Base-by-base conservation (phyloP, 1,284 basidiomycete species). In the Amylostereum areolatum region DNA sequence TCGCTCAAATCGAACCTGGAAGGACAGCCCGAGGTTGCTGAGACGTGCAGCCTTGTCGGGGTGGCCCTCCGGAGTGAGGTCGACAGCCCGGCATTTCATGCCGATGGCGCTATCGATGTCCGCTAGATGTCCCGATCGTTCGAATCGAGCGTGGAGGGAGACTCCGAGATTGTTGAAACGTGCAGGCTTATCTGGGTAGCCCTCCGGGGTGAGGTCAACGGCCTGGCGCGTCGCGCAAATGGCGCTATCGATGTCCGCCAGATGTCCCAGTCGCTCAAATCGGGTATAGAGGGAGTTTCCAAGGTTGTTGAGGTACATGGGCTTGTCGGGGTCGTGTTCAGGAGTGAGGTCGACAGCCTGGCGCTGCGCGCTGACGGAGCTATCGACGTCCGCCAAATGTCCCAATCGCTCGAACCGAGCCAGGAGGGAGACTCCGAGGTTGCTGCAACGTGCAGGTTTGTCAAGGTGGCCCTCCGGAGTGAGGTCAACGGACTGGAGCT, bases 231-330 rank as follows among this genome's bases (percentile, higher is more conserved):
- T 12, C 5, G 24, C 5, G 7, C 25, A 4, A 28, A 43, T 27
- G 18, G 64, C 64, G 43, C 56, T 53, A 35, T 65, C 57, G 3
- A 67, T 54, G 43, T 66, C 63, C 4, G 32, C 33, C 27, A 50
- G 29, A 1, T 43, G 24, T 3, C 56, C 56, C 7, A 51, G 18
- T 39, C 46, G 54, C 10, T 57, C 54, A 42, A 59, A 61, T 34
- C 60, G 61, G 32, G 62, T 52, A 43, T 59, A 57, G 41, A 66
- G 46, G 5, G 62, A 57, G 31, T 47, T 55, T 8, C 41, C 41
- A 43, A 43, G 41, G 41, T 27, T 29, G 41, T 27, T 27, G 41
- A 25, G 27, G 7, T 28, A 28, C 9, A 4, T 6, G 12, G 41
- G 41, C 28, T 29, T 43, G 41, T 43, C 41, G 27, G 41, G 41